Conservation (phyloP, 2,329 filamentous ascomycete species). For the Didymella keratinophila region DNA sequence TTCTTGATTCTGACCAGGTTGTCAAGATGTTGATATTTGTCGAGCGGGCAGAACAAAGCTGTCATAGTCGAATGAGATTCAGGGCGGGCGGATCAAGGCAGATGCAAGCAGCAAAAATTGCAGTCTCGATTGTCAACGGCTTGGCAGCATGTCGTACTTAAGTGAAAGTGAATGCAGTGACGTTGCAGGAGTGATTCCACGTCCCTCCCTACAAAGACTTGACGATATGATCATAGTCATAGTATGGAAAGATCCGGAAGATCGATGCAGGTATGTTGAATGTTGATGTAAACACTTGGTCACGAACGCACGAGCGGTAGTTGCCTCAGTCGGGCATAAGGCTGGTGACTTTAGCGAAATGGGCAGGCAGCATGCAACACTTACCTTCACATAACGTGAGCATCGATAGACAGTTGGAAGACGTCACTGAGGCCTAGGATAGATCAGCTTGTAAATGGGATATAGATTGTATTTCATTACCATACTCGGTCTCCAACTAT, state of each 20-base stretch:
- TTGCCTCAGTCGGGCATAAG: neutral
- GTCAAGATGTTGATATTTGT: neutral
- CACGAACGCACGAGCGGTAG: neutral
- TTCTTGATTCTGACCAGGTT: neutral
- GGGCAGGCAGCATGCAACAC: neutral
- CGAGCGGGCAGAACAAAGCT: neutral
- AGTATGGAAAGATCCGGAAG: neutral
- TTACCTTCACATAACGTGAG: neutral
- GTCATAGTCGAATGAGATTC: too few relatives aligned
- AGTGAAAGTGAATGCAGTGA: neutral
- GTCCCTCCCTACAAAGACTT: neutral
- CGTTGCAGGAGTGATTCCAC: neutral
- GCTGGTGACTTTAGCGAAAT: neutral
- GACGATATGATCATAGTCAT: neutral
- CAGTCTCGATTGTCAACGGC: neutral
- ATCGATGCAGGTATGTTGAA: neutral
- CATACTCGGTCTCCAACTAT: slow-evolving; percentile 20
- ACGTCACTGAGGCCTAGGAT: slow-evolving; percentile 27
- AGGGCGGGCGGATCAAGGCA: too few relatives aligned
- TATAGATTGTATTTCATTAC: slow-evolving; percentile 36
- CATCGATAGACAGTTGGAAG: neutral
- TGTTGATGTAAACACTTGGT: neutral
- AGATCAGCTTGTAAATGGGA: slow-evolving; percentile 33
- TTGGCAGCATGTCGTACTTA: neutral
- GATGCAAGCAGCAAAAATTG: neutral